Evolutionary conservation across 306 rosid species (phyloP).

Genomic region (Cucurbita ficifolia): DNA sequence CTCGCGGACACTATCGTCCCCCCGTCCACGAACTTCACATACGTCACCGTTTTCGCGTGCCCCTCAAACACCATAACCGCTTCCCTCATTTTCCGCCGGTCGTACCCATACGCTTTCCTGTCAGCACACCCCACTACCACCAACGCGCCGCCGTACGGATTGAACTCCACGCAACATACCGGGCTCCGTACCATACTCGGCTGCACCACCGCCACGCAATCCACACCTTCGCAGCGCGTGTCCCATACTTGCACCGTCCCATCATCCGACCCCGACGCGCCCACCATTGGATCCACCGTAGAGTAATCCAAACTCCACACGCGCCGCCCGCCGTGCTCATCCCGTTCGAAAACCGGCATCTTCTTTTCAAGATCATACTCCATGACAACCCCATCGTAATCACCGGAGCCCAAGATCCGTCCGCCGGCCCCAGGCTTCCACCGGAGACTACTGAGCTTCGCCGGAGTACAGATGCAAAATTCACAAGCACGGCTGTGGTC

Average conservation of each 20-base stretch:
- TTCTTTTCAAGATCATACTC: slow-evolving; percentile 40
- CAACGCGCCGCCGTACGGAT: slow-evolving; percentile 16
- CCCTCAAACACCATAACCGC: slow-evolving; percentile 32
- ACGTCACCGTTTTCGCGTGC: slow-evolving; percentile 36
- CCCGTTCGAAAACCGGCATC: slow-evolving; percentile 41
- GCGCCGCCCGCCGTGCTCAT: slow-evolving; percentile 56
- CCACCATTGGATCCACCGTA: slow-evolving; percentile 19
- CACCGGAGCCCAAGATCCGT: slow-evolving; percentile 34
- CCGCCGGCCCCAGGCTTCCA: slow-evolving; percentile 34
- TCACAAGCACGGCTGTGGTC: slow-evolving; percentile 31
- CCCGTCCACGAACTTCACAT: slow-evolving; percentile 27
- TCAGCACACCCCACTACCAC: slow-evolving; percentile 49
- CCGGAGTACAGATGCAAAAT: slow-evolving; percentile 39
- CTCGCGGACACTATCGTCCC: slow-evolving; percentile 27
- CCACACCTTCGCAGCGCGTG: slow-evolving; percentile 30
- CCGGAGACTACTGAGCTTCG: slow-evolving; percentile 50
- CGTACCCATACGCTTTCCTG: slow-evolving; percentile 38
- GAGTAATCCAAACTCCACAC: slow-evolving; percentile 57
- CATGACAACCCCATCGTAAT: slow-evolving; percentile 49
- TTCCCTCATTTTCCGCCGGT: slow-evolving; percentile 23
- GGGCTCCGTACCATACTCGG: slow-evolving; percentile 21
- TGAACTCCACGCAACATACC: slow-evolving; percentile 48
- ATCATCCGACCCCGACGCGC: slow-evolving; percentile 53
- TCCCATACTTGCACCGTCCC: slow-evolving; percentile 63
- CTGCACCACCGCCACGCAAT: slow-evolving; percentile 19